Evolutionary conservation across 2,329 filamentous ascomycete species (phyloP), one percentile per base, ranked within the genome.

Genomic region (Aureobasidium leucospermi): DNA sequence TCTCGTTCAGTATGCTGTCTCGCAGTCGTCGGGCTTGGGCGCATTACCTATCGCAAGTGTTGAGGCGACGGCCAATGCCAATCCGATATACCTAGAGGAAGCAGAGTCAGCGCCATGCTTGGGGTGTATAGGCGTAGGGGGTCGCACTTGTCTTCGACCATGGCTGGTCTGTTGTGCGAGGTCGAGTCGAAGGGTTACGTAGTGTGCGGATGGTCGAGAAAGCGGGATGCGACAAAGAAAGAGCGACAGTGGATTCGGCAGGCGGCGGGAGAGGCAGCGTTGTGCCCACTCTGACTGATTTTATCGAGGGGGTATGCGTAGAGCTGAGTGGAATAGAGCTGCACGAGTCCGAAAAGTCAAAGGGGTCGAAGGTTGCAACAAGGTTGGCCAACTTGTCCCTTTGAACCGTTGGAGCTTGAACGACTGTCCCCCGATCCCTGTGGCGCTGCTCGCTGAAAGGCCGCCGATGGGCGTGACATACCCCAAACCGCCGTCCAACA

Each of bases 31-130:
- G 45, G 41, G 57, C 67, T 73, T 80, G 68, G 23, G 55, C 55
- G 55, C 55, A 48, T 58, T 81, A 88, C 87, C 88, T 75, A 91
- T 91, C 65, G 86, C 87, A 70, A 90, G 76, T 67, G 87, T 89
- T 39, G 86, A 89, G 63, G 81, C 80, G 71, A 91, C 85, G 79
- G 88, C 88, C 74, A 91, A 76, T 62, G 83, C 84, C 75, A 91
- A 78, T 70, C 88, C 88, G 69, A 91, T 84, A 70, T 90, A 91
- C 79, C 88, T 90, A 69, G 23, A 41, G 15, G 19, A 28, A 16
- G 8, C 15, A 39, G 9, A 5, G 23, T 48, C 43, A 48, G 55
- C 36, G n/a, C 7, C 34, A 39, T 57, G 39, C 1, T 46, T 10
- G 42, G 6, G 19, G 4, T 16, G 41, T 16, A 5, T 16, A 11